Evolutionary conservation across 805 yeast genomes (phyloP), one percentile per base, ranked within the genome.

Genomic region (Candida quercuum): DNA sequence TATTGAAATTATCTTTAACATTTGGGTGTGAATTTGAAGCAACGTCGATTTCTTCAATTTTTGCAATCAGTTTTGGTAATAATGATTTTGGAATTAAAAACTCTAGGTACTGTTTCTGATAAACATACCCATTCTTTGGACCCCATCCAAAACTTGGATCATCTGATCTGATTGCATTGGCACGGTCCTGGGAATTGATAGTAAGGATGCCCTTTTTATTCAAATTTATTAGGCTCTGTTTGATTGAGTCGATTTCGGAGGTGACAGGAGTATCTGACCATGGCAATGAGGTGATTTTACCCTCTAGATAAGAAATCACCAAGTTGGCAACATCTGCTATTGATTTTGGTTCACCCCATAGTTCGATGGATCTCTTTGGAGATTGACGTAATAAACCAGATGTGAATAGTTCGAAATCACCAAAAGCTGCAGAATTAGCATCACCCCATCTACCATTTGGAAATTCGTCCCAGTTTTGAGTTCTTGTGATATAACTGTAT

Each of bases 381-480:
- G 89, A 76, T 60, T 87, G 95, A 60, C 95, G 76, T 50, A 89
- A 75, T 54, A 88, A 67, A 19, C 82, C 79, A 25, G 87, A 76
- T 16, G 91, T 93, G 49, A 80, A 81, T 37, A 84, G 71, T 57
- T 86, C 96, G 40, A 88, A 71, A 47, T 86, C 94, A 52, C 95
- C 96, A 63, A 84, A 89, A 2, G 98, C 98, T 5, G 99, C 99
- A 30, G 98, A 93, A 42, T 95, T 72, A 3, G 97, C 86, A 59
- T 93, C 97, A 53, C 99, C 99, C 89, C 96, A 93, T 66, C 99
- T 74, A 43, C 99, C 99, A 61, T 91, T 93, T 36, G 99, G 99
- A 56, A 91, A 93, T 61, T 93, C 99, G 64, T 93, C 99, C 88
- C 99, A 93, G 40, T 83, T 81, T 19, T 93, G 78, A 8, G 97